Percentiles rank a stretch among this genome's conserved stretches.
Evolutionary conservation across 257 asterid genomes (phyloP).

Genomic region (Plantago major): DNA sequence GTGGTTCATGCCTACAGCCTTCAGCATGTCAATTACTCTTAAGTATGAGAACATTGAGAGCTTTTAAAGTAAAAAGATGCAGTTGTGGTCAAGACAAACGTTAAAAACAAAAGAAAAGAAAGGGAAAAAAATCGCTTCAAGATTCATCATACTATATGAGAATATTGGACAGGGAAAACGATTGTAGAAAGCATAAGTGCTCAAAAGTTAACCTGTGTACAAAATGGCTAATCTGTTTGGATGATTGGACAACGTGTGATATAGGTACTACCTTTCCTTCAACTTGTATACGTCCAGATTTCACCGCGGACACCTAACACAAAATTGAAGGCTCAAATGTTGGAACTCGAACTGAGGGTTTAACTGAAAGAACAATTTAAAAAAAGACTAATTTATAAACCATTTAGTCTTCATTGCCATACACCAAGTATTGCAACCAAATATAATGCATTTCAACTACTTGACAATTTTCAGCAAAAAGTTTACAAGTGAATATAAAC

Average conservation of each 20-base stretch:
- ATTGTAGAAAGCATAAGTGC: background rate
- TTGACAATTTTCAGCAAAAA: too few relatives aligned
- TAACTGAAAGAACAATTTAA: background rate
- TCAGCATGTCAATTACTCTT: conserved; percentile 41
- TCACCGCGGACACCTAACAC: conserved; percentile 79
- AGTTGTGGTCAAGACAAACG: background rate
- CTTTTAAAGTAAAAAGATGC: conserved; percentile 12
- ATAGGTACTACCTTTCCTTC: conserved; percentile 70
- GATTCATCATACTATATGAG: too few relatives aligned
- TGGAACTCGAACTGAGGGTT: background rate
- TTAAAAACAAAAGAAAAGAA: too few relatives aligned
- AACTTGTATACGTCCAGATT: conserved; percentile 85
- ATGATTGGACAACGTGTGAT: conserved; percentile 61
- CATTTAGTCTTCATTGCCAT: too few relatives aligned
- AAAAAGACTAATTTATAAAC: too few relatives aligned
- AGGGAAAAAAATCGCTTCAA: too few relatives aligned
- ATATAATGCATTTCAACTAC: too few relatives aligned
- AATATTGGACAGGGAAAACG: too few relatives aligned
- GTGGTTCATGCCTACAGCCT: conserved; percentile 99
- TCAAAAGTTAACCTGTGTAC: conserved; percentile 61
- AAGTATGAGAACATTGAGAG: conserved; percentile 18
- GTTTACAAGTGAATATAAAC: too few relatives aligned
- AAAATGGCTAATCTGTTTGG: conserved; percentile 94
- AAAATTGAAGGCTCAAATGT: conserved; percentile 15
- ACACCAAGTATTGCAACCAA: too few relatives aligned